Evolutionary conservation across 2,329 filamentous ascomycete genomes (phyloP), one percentile per base, ranked within the genome.

Genomic region (Trichoderma harzianum): DNA sequence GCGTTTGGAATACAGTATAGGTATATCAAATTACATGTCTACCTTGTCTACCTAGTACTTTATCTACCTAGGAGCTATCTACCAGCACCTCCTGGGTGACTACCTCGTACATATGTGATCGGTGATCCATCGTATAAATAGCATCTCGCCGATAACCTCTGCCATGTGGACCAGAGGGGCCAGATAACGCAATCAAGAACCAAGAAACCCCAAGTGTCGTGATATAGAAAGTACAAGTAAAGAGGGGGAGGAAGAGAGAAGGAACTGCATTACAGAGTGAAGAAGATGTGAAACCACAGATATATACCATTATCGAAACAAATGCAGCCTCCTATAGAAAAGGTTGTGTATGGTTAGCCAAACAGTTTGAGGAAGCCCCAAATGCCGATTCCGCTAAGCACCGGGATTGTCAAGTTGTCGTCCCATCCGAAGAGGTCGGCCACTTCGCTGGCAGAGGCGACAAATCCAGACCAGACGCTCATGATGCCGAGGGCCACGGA

Each of bases 381-480:
- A 73, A 99, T 90, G 7, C 95, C 95, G 60, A 94, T 83, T 28
- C 95, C 94, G 79, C 94, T 97, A 64, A 99, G 86, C 30, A 97
- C 90, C 2, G 96, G 96, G 81, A 99, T 99, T 64, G 95, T 98
- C 77, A 99, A 85, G 82, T 99, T 99, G 83, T 99, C 96, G 78
- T 99, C 96, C 92, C 94, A 95, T 62, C 94, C 93, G 80, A 94
- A 98, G 0, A 98, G 78, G 82, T 99, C 94, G 60, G 97, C 87
- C 18, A 95, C 92, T 82, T 99, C 96, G 78, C 94, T 98, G 58
- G 91, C 90, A 71, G 94, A 93, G 55, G 94, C 96, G 68, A 95
- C 89, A 57, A 98, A 82, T n/a, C 96, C 96, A 7, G 95, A 95
- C 84, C 93, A 93, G 51, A 97, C 75, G 78, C 94, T 93, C 89